Evolutionary conservation across 768 basidiomycete species (phyloP), one percentile per base, ranked within the genome.

Genomic region (Hygrocybe punicea): DNA sequence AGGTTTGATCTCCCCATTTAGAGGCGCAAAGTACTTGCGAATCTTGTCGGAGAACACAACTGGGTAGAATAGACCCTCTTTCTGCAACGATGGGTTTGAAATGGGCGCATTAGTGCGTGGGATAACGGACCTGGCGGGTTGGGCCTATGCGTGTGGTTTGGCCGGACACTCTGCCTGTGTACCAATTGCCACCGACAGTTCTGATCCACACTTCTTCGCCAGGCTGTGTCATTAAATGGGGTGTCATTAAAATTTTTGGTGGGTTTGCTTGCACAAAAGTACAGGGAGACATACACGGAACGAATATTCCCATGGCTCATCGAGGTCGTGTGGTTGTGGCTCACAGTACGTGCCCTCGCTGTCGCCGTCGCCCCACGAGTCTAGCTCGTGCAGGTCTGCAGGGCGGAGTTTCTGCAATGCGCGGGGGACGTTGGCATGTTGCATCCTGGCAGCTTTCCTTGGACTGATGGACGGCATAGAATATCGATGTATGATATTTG

Each of bases 1-100:
- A 2, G 85, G 85, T 67, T 87, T 87, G 54, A 87, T 78, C 58
- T 86, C 84, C 16, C 85, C 86, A 53, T 85, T 82, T 49, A 84
- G 70, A 6, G 86, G 85, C 2, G 85, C 78, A 63, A 84, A 82
- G 65, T 81, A 84, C 65, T 82, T 84, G 34, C 84, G 80, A 33
- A 83, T 65, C 54, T 76, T 77, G 55, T 65, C 69, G 47, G 75
- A 69, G 56, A 80, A 85, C 48, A 77, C 67, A 33, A 81, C 84
- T 14, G 78, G 78, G 67, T 81, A 87, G 60, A 77, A 83, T 19
- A 84, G 66, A 21, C 81, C 81, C 29, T 78, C 70, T 40, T 74
- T 71, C 81, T 84, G 62, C 53, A 21, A 47, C 40, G 45, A 52
- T 34, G 55, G 47, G 5, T 23, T 17, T 24, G 39, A 49, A 39